Conservation (phyloP, 179 eudicot species). For the Sideroxylon spinosum region DNA sequence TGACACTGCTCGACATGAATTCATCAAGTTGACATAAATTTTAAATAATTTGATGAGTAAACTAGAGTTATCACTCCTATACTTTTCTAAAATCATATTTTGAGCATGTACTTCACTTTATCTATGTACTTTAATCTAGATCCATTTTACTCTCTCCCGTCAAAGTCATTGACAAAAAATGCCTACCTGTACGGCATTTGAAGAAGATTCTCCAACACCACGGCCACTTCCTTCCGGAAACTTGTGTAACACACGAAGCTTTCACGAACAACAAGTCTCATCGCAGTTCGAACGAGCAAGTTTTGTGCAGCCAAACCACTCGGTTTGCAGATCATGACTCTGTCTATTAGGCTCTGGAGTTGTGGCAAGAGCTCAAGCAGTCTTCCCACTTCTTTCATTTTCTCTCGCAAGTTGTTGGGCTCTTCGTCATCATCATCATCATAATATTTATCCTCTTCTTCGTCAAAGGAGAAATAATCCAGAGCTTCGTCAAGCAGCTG, state of each 20-base stretch:
- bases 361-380: constrained; percentile 29
- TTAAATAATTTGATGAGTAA: too few relatives aligned
- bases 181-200: constrained; percentile 25
- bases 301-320: constrained; percentile 23
- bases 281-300: constrained; percentile 33
- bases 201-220: constrained; percentile 30
- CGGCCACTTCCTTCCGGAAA: constrained; percentile 20
- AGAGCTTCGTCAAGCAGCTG: constrained; percentile 34
- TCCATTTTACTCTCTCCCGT: too few relatives aligned
- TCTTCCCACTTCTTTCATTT: constrained; percentile 10
- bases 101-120: too few relatives aligned
- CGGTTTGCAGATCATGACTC: constrained; percentile 36
- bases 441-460: too few relatives aligned
- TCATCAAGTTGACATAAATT: too few relatives aligned
- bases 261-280: constrained; percentile 34
- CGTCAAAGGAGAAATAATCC: constrained; percentile 12
- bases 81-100: too few relatives aligned
- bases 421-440: neutral
- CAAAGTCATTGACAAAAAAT: too few relatives aligned
- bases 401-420: neutral
- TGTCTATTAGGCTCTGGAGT: constrained; percentile 32
- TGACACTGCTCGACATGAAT: too few relatives aligned
- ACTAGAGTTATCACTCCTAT: too few relatives aligned
- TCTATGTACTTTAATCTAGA: too few relatives aligned
- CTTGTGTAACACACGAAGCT: constrained; percentile 32